Evolutionary conservation across 2,329 filamentous ascomycete species (phyloP), one percentile per base, ranked within the genome.

Genomic region (Colletotrichum caudatum): DNA sequence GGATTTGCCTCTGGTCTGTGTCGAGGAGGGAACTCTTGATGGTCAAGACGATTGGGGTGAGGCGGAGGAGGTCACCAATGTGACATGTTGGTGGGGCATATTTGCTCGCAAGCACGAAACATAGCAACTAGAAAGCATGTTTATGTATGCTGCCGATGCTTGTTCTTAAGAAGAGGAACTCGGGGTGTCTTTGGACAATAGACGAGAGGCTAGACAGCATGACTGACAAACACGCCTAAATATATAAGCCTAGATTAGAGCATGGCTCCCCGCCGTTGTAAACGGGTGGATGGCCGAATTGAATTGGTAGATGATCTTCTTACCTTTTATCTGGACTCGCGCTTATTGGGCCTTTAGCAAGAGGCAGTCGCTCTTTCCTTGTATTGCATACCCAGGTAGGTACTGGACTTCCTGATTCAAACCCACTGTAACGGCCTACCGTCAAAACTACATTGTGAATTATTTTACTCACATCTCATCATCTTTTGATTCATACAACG

Each of bases 41-140:
- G 92, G 91, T 12, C 87, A 89, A 76, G 93, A 95, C 78, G 93
- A 95, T 78, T 95, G 93, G 93, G 87, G 85, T 2, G 84, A 83
- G 39, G 84, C 85, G 35, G 86, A 85, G 1, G 85, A 88, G 18
- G 79, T 78, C 5, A 68, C 75, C 3, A 76, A 78, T 16, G 88
- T 93, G 39, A 86, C 84, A 57, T 94, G 92, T 76, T 93, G 92
- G 92, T 89, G 91, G 87, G 90, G 89, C 8, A 82, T 92, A 2
- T 93, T 88, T 76, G 82, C 72, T 6, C 67, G 58, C 37, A 35
- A 53, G 8, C 48, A 53, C 16, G 8, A 57, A 50, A 29, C 18
- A 41, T 57, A 57, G 33, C 8, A 46, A n/a, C 8, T n/a, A 4
- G 46, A 20, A 48, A 48, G 46, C 46, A 48, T 12, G 23, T 8